Conservation (phyloP, 225 moss, liverwort and hornwort genomes). For the Polytrichum formosum region DNA sequence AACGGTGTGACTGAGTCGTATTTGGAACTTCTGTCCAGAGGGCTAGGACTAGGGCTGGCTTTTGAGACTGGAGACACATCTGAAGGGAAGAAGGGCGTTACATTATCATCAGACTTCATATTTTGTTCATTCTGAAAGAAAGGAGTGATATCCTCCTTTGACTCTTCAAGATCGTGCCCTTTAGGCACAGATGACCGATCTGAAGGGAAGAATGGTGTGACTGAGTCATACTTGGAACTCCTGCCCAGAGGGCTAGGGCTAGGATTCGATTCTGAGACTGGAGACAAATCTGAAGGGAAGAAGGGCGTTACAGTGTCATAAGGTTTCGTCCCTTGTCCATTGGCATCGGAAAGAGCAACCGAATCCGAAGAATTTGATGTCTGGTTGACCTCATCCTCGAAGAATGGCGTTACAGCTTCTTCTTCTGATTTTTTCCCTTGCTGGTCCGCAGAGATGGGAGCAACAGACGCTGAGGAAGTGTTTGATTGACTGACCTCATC, state of each 20-base stretch:
- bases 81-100: slow-evolving; percentile 12
- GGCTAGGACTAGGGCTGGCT: too few relatives aligned
- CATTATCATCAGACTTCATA: slow-evolving; percentile 2
- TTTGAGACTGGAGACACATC: too few relatives aligned
- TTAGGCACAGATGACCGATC: slow-evolving; percentile 8
- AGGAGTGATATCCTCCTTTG: slow-evolving; percentile 5
- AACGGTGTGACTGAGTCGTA: slow-evolving; percentile 1
- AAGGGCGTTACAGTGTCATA: neutral
- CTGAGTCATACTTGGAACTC: slow-evolving; percentile 11
- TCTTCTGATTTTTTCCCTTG: too few relatives aligned
- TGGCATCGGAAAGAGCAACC: too few relatives aligned
- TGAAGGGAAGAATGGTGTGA: slow-evolving; percentile 34
- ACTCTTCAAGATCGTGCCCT: neutral
- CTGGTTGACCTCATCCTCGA: neutral
- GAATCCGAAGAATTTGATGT: too few relatives aligned
- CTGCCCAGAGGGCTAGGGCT: neutral
- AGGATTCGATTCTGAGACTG: neutral
- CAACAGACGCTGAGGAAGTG: too few relatives aligned
- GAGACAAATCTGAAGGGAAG: neutral
- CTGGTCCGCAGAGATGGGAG: too few relatives aligned
- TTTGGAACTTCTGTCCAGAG: too few relatives aligned
- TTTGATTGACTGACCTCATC: slow-evolving; percentile 8
- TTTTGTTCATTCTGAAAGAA: slow-evolving; percentile 26
- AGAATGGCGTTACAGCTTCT: neutral
- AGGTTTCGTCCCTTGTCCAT: too few relatives aligned